Conservation (phyloP, 2,329 filamentous ascomycete species). For the Apiospora koreana region DNA sequence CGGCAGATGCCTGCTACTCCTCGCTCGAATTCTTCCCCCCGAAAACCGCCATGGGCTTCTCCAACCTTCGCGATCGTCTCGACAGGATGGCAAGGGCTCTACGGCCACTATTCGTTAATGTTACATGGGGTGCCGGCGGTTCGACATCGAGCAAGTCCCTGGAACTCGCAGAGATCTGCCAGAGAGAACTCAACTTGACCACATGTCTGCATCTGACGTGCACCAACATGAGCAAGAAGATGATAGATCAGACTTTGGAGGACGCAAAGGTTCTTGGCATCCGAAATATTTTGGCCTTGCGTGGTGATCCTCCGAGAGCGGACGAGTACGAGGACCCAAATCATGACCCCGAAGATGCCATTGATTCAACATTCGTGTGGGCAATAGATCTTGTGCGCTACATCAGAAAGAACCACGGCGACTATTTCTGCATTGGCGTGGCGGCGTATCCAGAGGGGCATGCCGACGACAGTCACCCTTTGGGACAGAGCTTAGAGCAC, state of each 20-base stretch:
- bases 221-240: conserved; percentile 88
- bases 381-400: conserved; percentile 88
- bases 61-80: conserved; percentile 89
- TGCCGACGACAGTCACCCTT: conserved; percentile 83
- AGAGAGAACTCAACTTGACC: conserved; percentile 86
- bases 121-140: conserved; percentile 96
- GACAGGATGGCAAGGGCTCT: conserved; percentile 93
- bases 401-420: conserved; percentile 80
- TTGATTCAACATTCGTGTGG: conserved; percentile 81
- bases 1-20: conserved; percentile 80
- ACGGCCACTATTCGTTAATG: conserved; percentile 90
- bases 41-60: conserved; percentile 93
- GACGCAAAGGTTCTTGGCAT: conserved; percentile 90
- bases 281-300: conserved; percentile 87
- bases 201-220: conserved; percentile 96
- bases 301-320: conserved; percentile 86
- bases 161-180: conserved; percentile 92
- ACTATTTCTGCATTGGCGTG: conserved; percentile 96
- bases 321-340: conserved; percentile 79
- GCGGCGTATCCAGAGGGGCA: conserved; percentile 96
- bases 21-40: conserved; percentile 99
- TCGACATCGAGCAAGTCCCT: conserved; percentile 89
- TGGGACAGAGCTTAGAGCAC: conserved; percentile 67
- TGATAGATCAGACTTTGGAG: conserved; percentile 87
- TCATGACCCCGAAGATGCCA: conserved; percentile 57